Percentiles rank a stretch among this genome's conserved stretches.
These are phyloP conservation scores for Sugiyamaella xylanicola DNA, from an alignment of 1,139 yeast genomes.

Conservation along the genomic window DNA sequence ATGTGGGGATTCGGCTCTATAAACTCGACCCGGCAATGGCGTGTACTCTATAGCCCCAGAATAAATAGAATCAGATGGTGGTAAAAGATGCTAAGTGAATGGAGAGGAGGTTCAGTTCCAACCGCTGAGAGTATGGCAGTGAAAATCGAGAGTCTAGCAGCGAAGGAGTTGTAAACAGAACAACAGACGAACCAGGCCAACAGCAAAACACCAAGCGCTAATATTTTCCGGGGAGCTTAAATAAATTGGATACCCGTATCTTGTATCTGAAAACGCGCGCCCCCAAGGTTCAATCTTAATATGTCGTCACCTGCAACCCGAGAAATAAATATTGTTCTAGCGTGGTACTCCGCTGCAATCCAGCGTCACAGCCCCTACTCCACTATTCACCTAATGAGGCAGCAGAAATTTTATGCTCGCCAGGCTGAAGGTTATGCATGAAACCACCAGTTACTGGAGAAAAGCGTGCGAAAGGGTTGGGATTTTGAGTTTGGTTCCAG, in stretches of 20 bases:
- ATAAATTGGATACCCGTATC: not conserved
- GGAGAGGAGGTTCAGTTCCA: too few relatives aligned
- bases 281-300: not conserved
- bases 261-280: conserved; percentile 1
- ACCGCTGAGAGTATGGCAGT: too few relatives aligned
- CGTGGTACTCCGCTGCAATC: not conserved
- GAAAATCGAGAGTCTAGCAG: too few relatives aligned
- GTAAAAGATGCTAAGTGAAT: too few relatives aligned
- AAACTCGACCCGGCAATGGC: too few relatives aligned
- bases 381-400: not conserved
- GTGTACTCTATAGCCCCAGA: too few relatives aligned
- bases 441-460: not conserved
- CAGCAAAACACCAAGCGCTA: not conserved
- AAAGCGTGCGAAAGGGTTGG: not conserved
- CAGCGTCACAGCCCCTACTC: not conserved
- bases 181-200: not conserved
- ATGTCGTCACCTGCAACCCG: not conserved
- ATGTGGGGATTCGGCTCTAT: too few relatives aligned
- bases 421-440: not conserved
- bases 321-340: not conserved
- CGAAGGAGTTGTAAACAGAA: too few relatives aligned
- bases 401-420: not conserved
- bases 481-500: not conserved
- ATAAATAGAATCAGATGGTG: too few relatives aligned
- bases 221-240: not conserved